phyloP scores from a whole-genome alignment of 495 filamentous ascomycete genomes.

The Aspergillus funiculosus region DNA sequence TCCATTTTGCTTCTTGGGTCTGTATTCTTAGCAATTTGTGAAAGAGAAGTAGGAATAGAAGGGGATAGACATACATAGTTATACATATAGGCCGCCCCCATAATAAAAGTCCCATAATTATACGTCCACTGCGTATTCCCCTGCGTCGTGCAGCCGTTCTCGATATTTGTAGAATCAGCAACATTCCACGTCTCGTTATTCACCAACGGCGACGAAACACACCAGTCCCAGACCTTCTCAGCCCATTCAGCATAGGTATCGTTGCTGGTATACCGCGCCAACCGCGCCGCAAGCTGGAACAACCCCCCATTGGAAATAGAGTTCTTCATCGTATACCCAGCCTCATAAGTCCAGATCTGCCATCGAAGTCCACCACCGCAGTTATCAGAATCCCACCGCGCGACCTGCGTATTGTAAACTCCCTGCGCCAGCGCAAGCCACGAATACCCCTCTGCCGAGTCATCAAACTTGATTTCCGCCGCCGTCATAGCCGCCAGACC shows the following conservation, averaged over 20 bases:
- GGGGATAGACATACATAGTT: conserved; percentile 42
- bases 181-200: conserved; percentile 57
- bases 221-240: conserved; percentile 63
- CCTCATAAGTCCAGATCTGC: conserved; percentile 73
- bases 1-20: too few species aligned
- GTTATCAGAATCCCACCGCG: conserved; percentile 58
- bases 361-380: conserved; percentile 69
- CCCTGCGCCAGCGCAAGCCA: conserved; percentile 71
- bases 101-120: conserved; percentile 57
- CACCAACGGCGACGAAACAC: conserved; percentile 50
- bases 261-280: conserved; percentile 70
- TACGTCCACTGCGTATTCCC: conserved; percentile 59
- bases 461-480: conserved; percentile 64
- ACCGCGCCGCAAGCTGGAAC: conserved; percentile 66
- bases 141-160: conserved; percentile 42
- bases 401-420: conserved; percentile 64
- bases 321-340: conserved; percentile 74
- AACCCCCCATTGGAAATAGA: too few species aligned
- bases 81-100: conserved; percentile 68
- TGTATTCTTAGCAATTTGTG: too few species aligned
- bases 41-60: background rate
- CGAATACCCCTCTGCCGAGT: conserved; percentile 45
- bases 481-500: conserved; percentile 70
- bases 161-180: conserved; percentile 44
- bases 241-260: conserved; percentile 68